Evolutionary conservation across 2,329 filamentous ascomycete genomes (phyloP), one percentile per base, ranked within the genome.

Genomic region (Curvularia hawaiiensis): DNA sequence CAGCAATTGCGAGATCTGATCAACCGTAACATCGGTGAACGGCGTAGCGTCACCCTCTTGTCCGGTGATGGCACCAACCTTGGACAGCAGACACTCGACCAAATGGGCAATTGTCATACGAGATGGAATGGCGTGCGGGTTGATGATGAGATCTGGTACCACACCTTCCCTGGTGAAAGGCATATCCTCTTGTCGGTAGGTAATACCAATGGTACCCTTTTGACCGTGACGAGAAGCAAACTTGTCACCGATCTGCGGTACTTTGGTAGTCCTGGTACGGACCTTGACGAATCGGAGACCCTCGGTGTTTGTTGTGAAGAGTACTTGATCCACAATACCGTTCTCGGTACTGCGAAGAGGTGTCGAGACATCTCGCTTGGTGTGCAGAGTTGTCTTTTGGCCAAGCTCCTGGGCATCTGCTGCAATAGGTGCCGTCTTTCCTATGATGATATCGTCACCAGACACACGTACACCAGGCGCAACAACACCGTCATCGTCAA

Each of bases 81-180:
- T 99, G 76, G 92, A 96, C 55, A 99, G 85, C 67, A 98, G 85
- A 84, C 95, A 99, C 83, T 99, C 95, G 76, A 99, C 96, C 86
- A 99, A 93, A 84, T 99, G 95, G 70, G 95, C 95, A 88, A 99
- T 99, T 3, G 96, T 99, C 95, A 99, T 99, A 86, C 95, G 95
- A 54, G 95, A 99, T 0, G 95, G 95, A 85, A 99, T 99, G 74
- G 95, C 96, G 84, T 99, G 95, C 1, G 95, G 95, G 78, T 99
- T 99, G 83, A 99, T 98, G 78, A 99, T 97, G 62, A 99, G 84
- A 78, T 99, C 96, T 0, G 96, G 95, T 0, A 90, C 90, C 52
- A 99, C 85, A 69, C 96, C 95, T 75, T 98, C 92, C 38, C 88
- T 83, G 3, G 92, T 95, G 78, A 99, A 99, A 0, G 96, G 96